Evolutionary conservation across 257 asterid species (phyloP).

Genomic region (Verbascum thapsus): DNA sequence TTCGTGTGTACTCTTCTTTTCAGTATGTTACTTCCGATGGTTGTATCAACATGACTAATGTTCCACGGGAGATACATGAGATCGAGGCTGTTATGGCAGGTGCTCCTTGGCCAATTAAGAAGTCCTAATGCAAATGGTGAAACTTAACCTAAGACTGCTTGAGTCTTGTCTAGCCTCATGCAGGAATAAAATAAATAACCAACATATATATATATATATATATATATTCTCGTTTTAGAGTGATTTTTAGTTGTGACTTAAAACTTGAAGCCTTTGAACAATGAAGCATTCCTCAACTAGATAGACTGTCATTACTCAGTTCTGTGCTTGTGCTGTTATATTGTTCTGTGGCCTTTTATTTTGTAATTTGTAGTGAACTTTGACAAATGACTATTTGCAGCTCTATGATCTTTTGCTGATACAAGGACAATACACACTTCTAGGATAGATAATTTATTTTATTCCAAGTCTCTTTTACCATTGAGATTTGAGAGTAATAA

Average conservation of each 20-base stretch:
- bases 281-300: conserved; percentile 2
- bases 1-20: conserved; percentile 2
- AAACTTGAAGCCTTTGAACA: not conserved
- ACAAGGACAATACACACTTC: too few species aligned
- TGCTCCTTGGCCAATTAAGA: conserved; percentile 74
- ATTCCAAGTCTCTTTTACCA: too few species aligned
- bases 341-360: not conserved
- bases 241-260: not conserved
- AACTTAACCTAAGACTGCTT: conserved; percentile 19
- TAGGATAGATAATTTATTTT: too few species aligned
- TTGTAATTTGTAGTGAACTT: too few species aligned
- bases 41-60: conserved; percentile 83
- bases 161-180: not conserved
- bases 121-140: conserved; percentile 36
- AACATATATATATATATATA: too few species aligned
- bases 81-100: conserved; percentile 97
- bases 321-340: too few species aligned
- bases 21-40: conserved; percentile 74
- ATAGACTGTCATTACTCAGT: not conserved
- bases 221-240: not conserved
- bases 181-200: not conserved
- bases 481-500: too few species aligned
- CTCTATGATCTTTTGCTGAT: too few species aligned
- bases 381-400: too few species aligned
- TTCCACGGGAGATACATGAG: conserved; percentile 78